Evolutionary conservation across 108 stramenopile genomes (phyloP), one percentile per base, ranked within the genome.

Genomic region (Nannochloropsis granulata): DNA sequence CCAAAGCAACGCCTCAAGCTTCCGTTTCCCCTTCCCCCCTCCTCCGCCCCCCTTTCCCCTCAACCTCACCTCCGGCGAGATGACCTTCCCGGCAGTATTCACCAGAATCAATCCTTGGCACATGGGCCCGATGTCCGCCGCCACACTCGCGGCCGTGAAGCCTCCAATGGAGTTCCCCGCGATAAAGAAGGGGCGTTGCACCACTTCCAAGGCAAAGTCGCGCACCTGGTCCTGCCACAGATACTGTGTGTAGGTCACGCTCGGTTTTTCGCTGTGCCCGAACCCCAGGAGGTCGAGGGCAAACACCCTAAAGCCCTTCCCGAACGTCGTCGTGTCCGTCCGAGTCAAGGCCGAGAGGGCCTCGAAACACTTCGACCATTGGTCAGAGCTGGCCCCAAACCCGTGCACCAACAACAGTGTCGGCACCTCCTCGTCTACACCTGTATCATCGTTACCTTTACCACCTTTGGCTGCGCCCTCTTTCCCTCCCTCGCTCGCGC

Each of bases 141-240:
- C 89, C 24, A 85, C 83, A 11, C 87, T 84, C 80, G 89, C 82
- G 44, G 86, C 81, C 24, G 85, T 88, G 85, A 85, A 88, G 78
- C 90, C 90, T 24, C 90, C 90, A 82, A 90, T 90, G 19, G 89
- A 90, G 83, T 90, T 90, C 14, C 90, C 90, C 0, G 86, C 89
- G 16, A 90, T 44, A 80, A 88, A 88, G 44, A 90, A 87, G 45
- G 88, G 89, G 13, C 82, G 42, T 25, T 85, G 82, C 14, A 79
- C 82, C 19, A 44, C 85, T 23, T 84, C 12, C 42, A 87, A 84
- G 13, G 81, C 84, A 12, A 89, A 86, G 83, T 90, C 90, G 8
- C 80, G 79, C 2, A 89, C 84, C 79, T 80, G 83, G 43, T 88
- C 89, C 24, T 83, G 44, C 90, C 90, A 90, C 45, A 89, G 44